Evolutionary conservation across 768 basidiomycete genomes (phyloP).

Genomic region (Sarcomyxa edulis): DNA sequence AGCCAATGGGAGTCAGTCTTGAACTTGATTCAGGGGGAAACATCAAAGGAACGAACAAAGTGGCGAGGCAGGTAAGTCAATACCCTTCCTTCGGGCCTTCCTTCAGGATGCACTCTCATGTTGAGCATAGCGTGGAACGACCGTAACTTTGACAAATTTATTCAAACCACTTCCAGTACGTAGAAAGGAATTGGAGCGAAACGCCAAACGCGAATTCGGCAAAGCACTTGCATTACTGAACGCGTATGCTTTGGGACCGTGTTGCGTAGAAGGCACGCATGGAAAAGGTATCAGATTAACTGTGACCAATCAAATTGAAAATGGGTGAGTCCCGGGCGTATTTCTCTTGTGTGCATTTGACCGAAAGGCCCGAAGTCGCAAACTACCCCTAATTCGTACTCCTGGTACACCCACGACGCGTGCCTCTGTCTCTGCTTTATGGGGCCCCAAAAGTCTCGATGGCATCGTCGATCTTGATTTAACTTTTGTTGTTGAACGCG

Average conservation of each 20-base stretch:
- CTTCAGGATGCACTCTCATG: slow-evolving; percentile 1
- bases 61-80: slow-evolving; percentile 71
- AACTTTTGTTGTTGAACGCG: slow-evolving; percentile 61
- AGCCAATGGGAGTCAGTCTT: slow-evolving; percentile 79
- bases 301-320: slow-evolving; percentile 62
- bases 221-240: slow-evolving; percentile 80
- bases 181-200: slow-evolving; percentile 85
- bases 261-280: slow-evolving; percentile 54
- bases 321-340: slow-evolving; percentile 50
- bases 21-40: slow-evolving; percentile 66
- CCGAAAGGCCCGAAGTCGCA: slow-evolving; percentile 36
- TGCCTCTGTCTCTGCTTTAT: slow-evolving; percentile 67
- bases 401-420: slow-evolving; percentile 59
- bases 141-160: slow-evolving; percentile 62
- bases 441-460: slow-evolving; percentile 80
- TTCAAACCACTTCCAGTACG: slow-evolving; percentile 87
- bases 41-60: slow-evolving; percentile 48
- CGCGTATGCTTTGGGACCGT: slow-evolving; percentile 88
- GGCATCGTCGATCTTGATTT: slow-evolving; percentile 72
- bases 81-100: background rate
- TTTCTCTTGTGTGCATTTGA: background rate
- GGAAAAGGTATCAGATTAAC: slow-evolving; percentile 62
- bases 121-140: slow-evolving; percentile 75
- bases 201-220: slow-evolving; percentile 82
- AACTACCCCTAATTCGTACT: slow-evolving; percentile 67